phyloP scores from a whole-genome alignment of 129 eudicot genomes.

The Flaveria linearis region DNA sequence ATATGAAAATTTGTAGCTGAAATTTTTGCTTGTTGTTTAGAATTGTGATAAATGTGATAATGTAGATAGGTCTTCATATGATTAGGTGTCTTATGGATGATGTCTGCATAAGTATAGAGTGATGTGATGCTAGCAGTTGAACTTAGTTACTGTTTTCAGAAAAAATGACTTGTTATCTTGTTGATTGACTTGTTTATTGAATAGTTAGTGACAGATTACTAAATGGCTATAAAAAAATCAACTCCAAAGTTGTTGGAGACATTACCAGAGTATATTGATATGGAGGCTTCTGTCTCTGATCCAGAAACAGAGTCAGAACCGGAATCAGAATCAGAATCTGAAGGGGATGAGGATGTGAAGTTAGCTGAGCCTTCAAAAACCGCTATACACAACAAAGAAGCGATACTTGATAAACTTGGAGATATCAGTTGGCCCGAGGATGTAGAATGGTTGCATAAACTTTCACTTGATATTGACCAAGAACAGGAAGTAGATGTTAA shows the following conservation, averaged over 20 bases:
- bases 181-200: background rate
- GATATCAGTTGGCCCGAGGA: slow-evolving; percentile 74
- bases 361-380: slow-evolving; percentile 66
- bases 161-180: background rate
- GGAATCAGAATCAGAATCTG: slow-evolving; percentile 57
- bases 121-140: background rate
- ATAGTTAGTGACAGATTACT: slow-evolving; percentile 17
- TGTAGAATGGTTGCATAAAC: slow-evolving; percentile 69
- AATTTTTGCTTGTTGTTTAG: background rate
- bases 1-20: background rate
- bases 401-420: slow-evolving; percentile 61
- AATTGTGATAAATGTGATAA: background rate
- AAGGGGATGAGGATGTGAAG: slow-evolving; percentile 56
- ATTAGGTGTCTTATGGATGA: background rate
- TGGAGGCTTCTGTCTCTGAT: slow-evolving; percentile 30
- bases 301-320: slow-evolving; percentile 34
- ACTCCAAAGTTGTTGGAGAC: slow-evolving; percentile 18
- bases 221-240: slow-evolving; percentile 35
- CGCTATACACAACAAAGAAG: slow-evolving; percentile 61
- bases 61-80: background rate
- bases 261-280: slow-evolving; percentile 38
- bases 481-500: slow-evolving; percentile 76
- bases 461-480: slow-evolving; percentile 51
- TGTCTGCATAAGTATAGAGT: background rate
- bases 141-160: background rate